These are phyloP conservation scores for Geranomyces variabilis DNA, from an alignment of 192 early-diverging fungal species.

Conservation along the genomic window DNA sequence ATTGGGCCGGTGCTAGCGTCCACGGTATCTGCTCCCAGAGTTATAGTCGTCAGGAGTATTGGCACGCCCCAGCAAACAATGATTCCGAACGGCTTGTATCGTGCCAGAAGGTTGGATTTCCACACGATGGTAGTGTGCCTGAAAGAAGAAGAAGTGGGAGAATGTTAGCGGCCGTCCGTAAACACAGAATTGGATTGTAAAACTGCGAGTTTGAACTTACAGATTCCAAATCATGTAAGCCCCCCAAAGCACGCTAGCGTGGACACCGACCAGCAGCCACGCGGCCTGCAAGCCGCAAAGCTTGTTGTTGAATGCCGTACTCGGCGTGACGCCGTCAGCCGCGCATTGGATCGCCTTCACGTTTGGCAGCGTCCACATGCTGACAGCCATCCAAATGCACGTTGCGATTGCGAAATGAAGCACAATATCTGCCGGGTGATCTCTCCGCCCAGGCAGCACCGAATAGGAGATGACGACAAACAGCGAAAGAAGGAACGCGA, in stretches of 20 bases:
- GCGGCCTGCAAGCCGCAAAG: conserved; percentile 32
- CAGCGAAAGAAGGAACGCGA: conserved; percentile 17
- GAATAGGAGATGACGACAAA: conserved; percentile 34
- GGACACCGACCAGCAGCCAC: conserved; percentile 24
- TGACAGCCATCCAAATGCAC: conserved; percentile 29
- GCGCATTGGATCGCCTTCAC: conserved; percentile 31
- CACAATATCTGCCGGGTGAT: conserved; percentile 40
- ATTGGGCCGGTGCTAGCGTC: conserved; percentile 27
- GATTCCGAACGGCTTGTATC: conserved; percentile 34
- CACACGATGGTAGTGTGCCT: conserved; percentile 38
- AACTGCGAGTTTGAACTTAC: too few relatives aligned
- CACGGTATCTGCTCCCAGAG: conserved; percentile 16
- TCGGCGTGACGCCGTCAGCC: conserved; percentile 26
- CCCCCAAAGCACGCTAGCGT: conserved; percentile 33
- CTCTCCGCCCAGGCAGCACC: conserved; percentile 28
- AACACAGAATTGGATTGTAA: too few relatives aligned
- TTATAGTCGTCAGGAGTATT: conserved; percentile 16
- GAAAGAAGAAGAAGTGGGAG: not conserved
- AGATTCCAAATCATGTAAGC: conserved; percentile 39
- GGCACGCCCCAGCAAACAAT: conserved; percentile 36
- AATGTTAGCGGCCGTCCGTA: not conserved
- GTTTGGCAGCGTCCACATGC: conserved; percentile 14
- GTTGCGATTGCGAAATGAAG: conserved; percentile 31
- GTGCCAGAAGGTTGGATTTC: conserved; percentile 28
- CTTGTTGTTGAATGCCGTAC: conserved; percentile 32